Evolutionary conservation across 495 filamentous ascomycete species (phyloP).

Genomic region (Staphylotrichum tortipilum): DNA sequence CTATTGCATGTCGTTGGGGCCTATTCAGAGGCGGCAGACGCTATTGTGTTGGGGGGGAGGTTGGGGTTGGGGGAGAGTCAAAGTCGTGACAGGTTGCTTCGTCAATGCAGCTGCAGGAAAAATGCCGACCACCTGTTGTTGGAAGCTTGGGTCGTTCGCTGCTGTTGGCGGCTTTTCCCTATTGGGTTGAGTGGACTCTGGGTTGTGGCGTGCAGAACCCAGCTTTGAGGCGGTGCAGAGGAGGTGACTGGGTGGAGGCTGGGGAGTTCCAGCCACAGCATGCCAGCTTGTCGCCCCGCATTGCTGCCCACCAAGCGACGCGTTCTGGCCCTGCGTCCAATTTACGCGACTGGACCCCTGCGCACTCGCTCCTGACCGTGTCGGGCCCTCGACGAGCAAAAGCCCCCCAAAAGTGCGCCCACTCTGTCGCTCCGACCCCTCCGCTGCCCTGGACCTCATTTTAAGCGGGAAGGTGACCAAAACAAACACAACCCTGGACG

Average conservation of each 20-base stretch:
- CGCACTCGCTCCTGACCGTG: background rate
- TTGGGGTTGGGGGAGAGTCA: background rate
- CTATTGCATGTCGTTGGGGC: background rate
- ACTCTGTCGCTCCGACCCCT: background rate
- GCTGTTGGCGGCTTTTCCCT: no score
- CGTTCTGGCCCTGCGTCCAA: conserved; percentile 16
- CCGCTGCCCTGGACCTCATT: background rate
- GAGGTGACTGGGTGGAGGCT: no score
- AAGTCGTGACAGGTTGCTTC: no score
- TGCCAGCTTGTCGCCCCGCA: no score
- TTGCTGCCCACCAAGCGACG: no score
- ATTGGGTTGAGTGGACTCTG: no score
- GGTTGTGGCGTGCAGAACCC: no score
- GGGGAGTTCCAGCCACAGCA: background rate
- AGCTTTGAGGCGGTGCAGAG: background rate
- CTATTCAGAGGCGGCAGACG: background rate
- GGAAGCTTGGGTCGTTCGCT: no score
- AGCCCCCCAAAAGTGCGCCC: conserved; percentile 3
- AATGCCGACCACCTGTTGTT: background rate
- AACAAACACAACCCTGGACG: background rate
- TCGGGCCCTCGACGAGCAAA: background rate
- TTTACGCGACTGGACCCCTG: conserved; percentile 17
- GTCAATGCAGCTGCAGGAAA: background rate
- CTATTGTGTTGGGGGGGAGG: no score
- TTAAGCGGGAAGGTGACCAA: background rate